Evolutionary conservation across 2,329 filamentous ascomycete genomes (phyloP).

Genomic region (Fusarium nanum): DNA sequence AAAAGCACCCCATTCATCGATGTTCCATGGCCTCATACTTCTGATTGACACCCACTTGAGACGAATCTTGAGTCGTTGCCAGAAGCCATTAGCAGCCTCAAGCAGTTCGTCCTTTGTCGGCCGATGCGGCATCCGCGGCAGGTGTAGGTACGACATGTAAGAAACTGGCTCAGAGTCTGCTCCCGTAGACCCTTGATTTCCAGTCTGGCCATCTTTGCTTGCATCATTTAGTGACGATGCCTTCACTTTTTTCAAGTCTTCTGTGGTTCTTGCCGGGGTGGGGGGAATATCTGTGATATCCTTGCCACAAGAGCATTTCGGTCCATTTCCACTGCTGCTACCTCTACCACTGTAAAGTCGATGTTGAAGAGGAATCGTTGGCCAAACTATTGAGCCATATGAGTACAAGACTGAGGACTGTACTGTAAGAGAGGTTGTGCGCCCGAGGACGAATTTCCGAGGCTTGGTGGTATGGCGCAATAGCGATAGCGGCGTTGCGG

Average conservation of each 20-base stretch:
- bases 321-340: constrained; percentile 20
- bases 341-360: constrained; percentile 36
- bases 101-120: constrained; percentile 94
- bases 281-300: constrained; percentile 19
- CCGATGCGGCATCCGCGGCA: constrained; percentile 80
- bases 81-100: constrained; percentile 91
- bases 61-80: constrained; percentile 87
- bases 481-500: not conserved
- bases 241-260: constrained; percentile 32
- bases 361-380: constrained; percentile 12
- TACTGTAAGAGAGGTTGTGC: constrained; percentile 12
- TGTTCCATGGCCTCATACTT: constrained; percentile 92
- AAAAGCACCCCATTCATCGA: constrained; percentile 95
- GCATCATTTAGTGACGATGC: constrained; percentile 21
- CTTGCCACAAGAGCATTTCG: constrained; percentile 46
- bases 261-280: constrained; percentile 21
- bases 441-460: constrained; percentile 12
- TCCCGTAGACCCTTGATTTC: constrained; percentile 21
- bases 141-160: constrained; percentile 68
- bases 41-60: constrained; percentile 99
- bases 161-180: constrained; percentile 57
- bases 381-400: constrained; percentile 4
- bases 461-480: constrained; percentile 8
- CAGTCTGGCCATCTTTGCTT: constrained; percentile 13
- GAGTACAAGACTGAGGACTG: not conserved